Evolutionary conservation across 495 filamentous ascomycete species (phyloP), one percentile per base, ranked within the genome.

Genomic region (Echria macrotheca): DNA sequence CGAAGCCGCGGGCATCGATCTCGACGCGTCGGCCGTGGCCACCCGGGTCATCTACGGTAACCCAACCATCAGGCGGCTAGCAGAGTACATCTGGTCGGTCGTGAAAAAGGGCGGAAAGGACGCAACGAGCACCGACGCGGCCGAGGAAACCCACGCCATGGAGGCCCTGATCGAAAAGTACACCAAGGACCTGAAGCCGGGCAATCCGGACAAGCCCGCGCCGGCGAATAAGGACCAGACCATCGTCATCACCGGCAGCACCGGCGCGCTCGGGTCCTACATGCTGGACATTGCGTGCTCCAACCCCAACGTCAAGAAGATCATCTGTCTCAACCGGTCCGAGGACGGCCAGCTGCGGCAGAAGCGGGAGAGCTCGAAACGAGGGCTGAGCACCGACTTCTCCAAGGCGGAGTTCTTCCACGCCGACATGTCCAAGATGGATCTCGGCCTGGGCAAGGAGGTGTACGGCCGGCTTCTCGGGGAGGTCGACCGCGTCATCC

Each of bases 211-310:
- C 42, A 68, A 68, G 41, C 55, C 64, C 3, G 38, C 64, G 1
- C 64, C 72, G 7, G 29, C 32, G 7, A 64, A 71, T 26, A 50
- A 66, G 4, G 56, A 53, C 15, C 70, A 73, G 49, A 64, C 70
- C 0, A 64, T 82, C n/a, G 47, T 83, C 15, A 62, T 84, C 10
- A 84, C 79, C 1, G 80, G 81, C 25, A 72, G 74, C 0, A 83
- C 81, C 1, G 81, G 80, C 18, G 69, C 69, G n/a, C 52, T 85
- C 5, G 81, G 82, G 4, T 75, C 70, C 1, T 79, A 81, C 55
- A 62, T 83, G 49, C 60, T 84, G 1, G 68, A 76, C 48, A 29
- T 60, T 3, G 66, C 79, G 12, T 44, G 69, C 0, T 37, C 45
- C 8, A 58, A 55, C n/a, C 62, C 68, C 0, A 44, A 47, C 5